Evolutionary conservation across 306 rosid genomes (phyloP), one percentile per base, ranked within the genome.

Genomic region (Parietaria judaica): DNA sequence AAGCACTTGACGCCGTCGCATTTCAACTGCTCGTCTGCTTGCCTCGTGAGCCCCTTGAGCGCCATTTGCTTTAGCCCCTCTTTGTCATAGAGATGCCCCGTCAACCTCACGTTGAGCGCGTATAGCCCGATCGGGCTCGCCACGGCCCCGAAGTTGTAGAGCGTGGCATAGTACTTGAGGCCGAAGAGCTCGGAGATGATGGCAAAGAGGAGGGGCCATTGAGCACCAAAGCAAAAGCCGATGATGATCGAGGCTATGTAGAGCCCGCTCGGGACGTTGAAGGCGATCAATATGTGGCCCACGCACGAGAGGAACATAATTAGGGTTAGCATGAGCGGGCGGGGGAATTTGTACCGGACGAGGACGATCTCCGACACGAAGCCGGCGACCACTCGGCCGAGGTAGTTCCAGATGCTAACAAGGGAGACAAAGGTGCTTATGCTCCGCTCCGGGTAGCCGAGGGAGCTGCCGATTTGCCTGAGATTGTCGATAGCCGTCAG

Each of bases 101-200:
- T 72, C 39, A 80, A 63, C 14, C 7, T 66, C 65, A 80, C 84
- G 37, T 80, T 80, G 36, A 80, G 66, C 52, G 70, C 45, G 37
- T 80, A 80, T 1, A 80, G 55, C 7, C 84, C 84, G 3, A 76
- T 56, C 0, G 84, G 97, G 36, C 96, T 87, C 0, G 97, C 97
- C 4, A 63, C 77, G 0, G 90, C 77, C 0, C 96, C 97, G 15
- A 87, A 82, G 66, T 84, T 90, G 72, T 81, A 84, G 53, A 87
- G 44, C n/a, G 97, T 90, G 0, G 97, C 69, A 47, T 87, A 90
- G 54, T 90, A 90, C 43, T 87, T 87, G 1, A 90, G 70, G 0
- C 95, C 97, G 57, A 90, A 90, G 0, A 87, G 59, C 65, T 90
- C 97, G 1, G 97, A 90, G 3, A 90, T 79, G 11, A 85, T 87